Base-by-base conservation (phyloP, 1,139 yeast species). In the Yamadazyma friedrichii region DNA sequence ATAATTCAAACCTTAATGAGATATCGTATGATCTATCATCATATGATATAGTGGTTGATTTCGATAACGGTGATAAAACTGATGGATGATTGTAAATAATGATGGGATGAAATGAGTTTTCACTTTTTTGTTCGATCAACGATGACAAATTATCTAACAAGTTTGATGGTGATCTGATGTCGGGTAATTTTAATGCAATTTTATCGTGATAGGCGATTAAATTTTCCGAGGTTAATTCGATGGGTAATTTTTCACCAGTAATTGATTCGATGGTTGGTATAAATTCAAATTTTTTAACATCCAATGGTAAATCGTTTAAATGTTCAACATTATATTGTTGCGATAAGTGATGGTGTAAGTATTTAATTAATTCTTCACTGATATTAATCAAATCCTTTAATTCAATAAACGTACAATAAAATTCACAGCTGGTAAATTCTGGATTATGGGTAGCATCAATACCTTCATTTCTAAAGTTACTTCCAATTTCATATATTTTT, bases 391-490 rank as follows among this genome's bases (percentile, higher is more conserved):
- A 67, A 30, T 91, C 96, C 54, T 86, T 86, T 49, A 91, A 93
- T 61, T 91, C 95, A 39, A 95, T 95, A 59, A 86, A 93, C 20
- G 96, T 95, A 69, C 88, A 91, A 67, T 93, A 93, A 68, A 91
- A 88, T 69, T 93, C 98, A 72, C 97, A 85, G 41, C 97, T 89
- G 54, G 98, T 91, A 74, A 93, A 93, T 69, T 93, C 98, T 36
- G 98, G 97, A 74, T 93, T 93, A 69, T 93, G 98, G 41, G 98
- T 89, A 81, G 88, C 80, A 67, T 93, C 98, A 45, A 93, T 91
- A 69, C 98, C 97, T 63, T 93, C 98, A 56, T 93, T 93, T 49
- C 98, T 71, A 59, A 91, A 93, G 38, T 77, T 82, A 42, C 77
- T 77, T 0, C 98, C 98, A 37, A 93, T 78, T 56, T 93, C 98